phyloP scores from a whole-genome alignment of 805 yeast genomes.

The Candida ficus region DNA sequence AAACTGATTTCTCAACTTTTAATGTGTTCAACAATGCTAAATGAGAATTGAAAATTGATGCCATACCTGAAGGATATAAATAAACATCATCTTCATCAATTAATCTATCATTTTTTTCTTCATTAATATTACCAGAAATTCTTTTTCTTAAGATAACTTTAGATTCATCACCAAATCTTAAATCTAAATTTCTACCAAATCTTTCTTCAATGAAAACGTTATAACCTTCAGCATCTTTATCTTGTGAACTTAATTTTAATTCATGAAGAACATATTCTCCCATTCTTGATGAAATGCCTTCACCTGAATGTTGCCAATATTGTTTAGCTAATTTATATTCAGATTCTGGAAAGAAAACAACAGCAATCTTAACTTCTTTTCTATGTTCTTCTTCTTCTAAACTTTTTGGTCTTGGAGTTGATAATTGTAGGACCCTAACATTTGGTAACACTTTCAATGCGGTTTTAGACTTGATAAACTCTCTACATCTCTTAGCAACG shows the following conservation, averaged over 20 bases:
- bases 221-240: neutral
- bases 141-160: slow-evolving; percentile 68
- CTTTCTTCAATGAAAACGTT: slow-evolving; percentile 72
- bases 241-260: slow-evolving; percentile 36
- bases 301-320: slow-evolving; percentile 98
- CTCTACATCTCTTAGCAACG: slow-evolving; percentile 82
- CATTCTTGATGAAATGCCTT: slow-evolving; percentile 86
- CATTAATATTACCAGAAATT: slow-evolving; percentile 51
- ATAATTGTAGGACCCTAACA: slow-evolving; percentile 65
- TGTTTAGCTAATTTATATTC: slow-evolving; percentile 64
- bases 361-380: slow-evolving; percentile 66
- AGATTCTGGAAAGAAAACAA: slow-evolving; percentile 64
- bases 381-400: slow-evolving; percentile 55
- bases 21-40: slow-evolving; percentile 38
- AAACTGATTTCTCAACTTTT: slow-evolving; percentile 57
- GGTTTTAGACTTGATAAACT: slow-evolving; percentile 53
- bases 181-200: slow-evolving; percentile 83
- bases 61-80: slow-evolving; percentile 89
- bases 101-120: slow-evolving; percentile 16
- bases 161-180: slow-evolving; percentile 70
- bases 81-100: slow-evolving; percentile 62
- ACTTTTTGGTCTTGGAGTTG: slow-evolving; percentile 60
- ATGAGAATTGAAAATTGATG: slow-evolving; percentile 82
- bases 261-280: slow-evolving; percentile 80
- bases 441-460: slow-evolving; percentile 19